These are phyloP conservation scores for Aegilops sharonensis DNA, from an alignment of 176 grass and related monocot species.

Conservation along the genomic window DNA sequence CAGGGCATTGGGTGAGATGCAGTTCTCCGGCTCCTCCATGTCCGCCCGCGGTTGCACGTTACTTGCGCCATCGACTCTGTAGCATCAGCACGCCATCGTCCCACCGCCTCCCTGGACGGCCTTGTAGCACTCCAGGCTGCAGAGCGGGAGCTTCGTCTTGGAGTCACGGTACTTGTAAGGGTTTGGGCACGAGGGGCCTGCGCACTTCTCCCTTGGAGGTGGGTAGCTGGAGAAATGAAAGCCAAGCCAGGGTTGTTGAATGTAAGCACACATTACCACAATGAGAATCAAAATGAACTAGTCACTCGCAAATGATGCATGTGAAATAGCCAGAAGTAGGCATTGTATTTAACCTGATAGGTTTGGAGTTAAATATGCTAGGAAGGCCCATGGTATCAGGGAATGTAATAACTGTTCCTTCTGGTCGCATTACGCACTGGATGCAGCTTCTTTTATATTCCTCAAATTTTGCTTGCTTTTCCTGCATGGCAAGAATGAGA, in stretches of 20 bases:
- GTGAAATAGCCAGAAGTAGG: not conserved
- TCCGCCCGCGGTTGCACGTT: not conserved
- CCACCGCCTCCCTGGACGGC: constrained; percentile 57
- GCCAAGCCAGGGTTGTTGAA: not conserved
- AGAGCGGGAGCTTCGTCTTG: constrained; percentile 81
- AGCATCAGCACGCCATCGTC: constrained; percentile 53
- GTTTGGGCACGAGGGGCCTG: constrained; percentile 74
- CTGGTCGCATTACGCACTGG: constrained; percentile 51
- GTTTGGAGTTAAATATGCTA: constrained; percentile 69
- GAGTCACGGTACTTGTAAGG: constrained; percentile 94
- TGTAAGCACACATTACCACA: not conserved
- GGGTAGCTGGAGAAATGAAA: constrained; percentile 68
- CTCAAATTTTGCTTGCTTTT: constrained; percentile 44
- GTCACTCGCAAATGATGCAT: constrained; percentile 1
- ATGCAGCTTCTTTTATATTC: constrained; percentile 55
- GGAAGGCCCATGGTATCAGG: constrained; percentile 63
- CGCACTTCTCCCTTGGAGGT: constrained; percentile 94
- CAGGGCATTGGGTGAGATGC: constrained; percentile 26
- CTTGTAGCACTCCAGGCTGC: constrained; percentile 89
- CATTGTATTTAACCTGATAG: constrained; percentile 43
- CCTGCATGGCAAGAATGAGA: constrained; percentile 22
- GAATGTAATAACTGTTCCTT: constrained; percentile 64
- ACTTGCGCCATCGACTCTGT: constrained; percentile 31
- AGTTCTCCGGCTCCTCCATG: constrained; percentile 21
- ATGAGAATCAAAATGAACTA: not conserved